A percentile compares a stretch with the other conserved stretches of the same genome.
Evolutionary conservation across 345 rosid genomes (phyloP).

Genomic region (Populus euphratica): DNA sequence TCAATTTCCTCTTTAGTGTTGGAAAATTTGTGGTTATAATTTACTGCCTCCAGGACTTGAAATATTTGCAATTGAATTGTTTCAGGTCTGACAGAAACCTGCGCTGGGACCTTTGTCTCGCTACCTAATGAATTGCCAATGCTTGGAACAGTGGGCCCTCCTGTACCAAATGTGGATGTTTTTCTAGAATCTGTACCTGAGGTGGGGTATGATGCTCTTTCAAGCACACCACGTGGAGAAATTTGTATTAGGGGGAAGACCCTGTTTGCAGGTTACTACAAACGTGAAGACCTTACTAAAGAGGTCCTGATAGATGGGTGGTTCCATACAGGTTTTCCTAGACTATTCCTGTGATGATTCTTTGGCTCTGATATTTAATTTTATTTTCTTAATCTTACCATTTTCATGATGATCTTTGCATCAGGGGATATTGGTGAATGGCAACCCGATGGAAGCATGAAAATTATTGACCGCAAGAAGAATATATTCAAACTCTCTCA

Average conservation of each 20-base stretch:
- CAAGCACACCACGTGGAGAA: conserved; percentile 79
- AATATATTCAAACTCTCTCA: conserved; percentile 96
- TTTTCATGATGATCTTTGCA: conserved; percentile 1
- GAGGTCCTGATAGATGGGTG: conserved; percentile 88
- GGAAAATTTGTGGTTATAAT: background rate
- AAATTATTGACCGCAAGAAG: conserved; percentile 85
- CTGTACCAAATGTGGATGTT: conserved; percentile 89
- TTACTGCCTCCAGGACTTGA: conserved; percentile 1
- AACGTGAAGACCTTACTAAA: conserved; percentile 80
- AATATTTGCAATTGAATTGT: conserved; percentile 4
- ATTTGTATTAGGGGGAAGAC: conserved; percentile 73
- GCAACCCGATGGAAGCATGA: conserved; percentile 97
- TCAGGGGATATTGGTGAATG: conserved; percentile 96
- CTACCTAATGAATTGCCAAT: conserved; percentile 70
- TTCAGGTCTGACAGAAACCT: conserved; percentile 90
- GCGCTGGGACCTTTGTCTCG: conserved; percentile 89
- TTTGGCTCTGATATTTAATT: background rate
- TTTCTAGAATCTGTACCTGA: conserved; percentile 93
- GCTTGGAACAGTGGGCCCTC: conserved; percentile 97
- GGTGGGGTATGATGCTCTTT: conserved; percentile 92
- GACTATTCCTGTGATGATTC: background rate
- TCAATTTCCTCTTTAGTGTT: background rate
- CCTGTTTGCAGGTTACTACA: conserved; percentile 82
- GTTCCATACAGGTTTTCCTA: conserved; percentile 79
- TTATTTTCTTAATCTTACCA: background rate